A percentile compares a stretch with the other conserved stretches of the same genome.
These are phyloP conservation scores for Neoboletus magnificus DNA, from an alignment of 768 basidiomycete species.

Conservation along the genomic window DNA sequence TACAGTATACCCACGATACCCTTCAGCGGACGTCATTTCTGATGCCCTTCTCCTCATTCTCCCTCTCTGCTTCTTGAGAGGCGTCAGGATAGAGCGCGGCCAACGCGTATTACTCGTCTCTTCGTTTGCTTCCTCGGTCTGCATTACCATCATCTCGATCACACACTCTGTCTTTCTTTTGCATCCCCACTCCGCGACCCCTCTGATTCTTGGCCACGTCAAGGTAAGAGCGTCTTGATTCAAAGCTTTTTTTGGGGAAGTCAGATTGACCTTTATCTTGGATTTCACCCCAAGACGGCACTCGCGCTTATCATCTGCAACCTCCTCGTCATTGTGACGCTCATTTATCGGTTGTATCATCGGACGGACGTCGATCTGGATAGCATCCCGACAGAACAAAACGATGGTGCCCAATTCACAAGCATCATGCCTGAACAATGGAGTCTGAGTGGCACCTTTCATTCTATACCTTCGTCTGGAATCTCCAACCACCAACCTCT, in stretches of 20 bases:
- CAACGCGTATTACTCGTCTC: constrained; percentile 4
- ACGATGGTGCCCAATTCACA: not conserved
- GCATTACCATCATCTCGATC: constrained; percentile 11
- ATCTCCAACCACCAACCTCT: not conserved
- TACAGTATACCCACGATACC: not conserved
- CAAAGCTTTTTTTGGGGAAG: not conserved
- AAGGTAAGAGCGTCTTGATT: not conserved
- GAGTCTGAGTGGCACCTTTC: not conserved
- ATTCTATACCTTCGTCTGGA: not conserved
- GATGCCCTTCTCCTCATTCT: constrained; percentile 6
- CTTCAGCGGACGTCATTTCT: constrained; percentile 11
- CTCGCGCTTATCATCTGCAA: constrained; percentile 12
- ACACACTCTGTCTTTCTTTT: constrained; percentile 4
- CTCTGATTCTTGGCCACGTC: constrained; percentile 6
- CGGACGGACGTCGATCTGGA: not conserved
- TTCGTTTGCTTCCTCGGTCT: constrained; percentile 11
- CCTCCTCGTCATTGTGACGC: constrained; percentile 7
- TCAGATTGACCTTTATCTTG: not conserved
- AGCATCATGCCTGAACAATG: not conserved
- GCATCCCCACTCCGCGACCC: not conserved
- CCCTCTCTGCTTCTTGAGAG: not conserved
- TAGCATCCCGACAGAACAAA: not conserved
- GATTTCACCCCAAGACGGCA: constrained; percentile 6
- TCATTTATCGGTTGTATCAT: constrained; percentile 5
- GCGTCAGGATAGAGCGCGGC: not conserved